Percentiles rank a stretch among this genome's conserved stretches.
These are phyloP conservation scores for Metarhizium brunneum DNA, from an alignment of 2,329 filamentous ascomycete species.

Conservation along the genomic window DNA sequence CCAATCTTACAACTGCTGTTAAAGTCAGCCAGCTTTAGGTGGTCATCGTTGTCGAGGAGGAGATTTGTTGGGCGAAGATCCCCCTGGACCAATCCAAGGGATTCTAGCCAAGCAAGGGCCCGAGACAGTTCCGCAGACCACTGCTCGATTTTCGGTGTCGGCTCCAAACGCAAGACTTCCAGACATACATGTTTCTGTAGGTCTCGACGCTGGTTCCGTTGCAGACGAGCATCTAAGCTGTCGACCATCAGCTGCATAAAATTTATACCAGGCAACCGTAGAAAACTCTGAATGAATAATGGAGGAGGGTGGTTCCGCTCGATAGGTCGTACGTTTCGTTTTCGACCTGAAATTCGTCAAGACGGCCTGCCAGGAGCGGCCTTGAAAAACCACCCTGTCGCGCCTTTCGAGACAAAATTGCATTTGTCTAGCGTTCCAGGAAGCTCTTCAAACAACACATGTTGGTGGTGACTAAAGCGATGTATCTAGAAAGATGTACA, in stretches of 20 bases:
- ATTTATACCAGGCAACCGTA: not conserved
- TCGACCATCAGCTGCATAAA: conserved; percentile 3
- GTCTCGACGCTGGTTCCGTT: not conserved
- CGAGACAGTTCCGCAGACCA: conserved; percentile 1
- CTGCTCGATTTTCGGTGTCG: conserved; percentile 2
- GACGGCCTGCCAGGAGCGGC: conserved; percentile 1
- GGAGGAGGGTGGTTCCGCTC: not conserved
- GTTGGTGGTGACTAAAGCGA: conserved; percentile 1
- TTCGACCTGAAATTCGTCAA: not conserved
- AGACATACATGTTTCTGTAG: not conserved
- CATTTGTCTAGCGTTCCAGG: not conserved
- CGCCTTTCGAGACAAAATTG: not conserved
- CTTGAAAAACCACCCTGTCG: conserved; percentile 1
- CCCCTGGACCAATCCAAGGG: conserved; percentile 1
- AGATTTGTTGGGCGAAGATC: conserved; percentile 1
- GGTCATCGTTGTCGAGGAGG: conserved; percentile 2
- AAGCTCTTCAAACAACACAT: not conserved
- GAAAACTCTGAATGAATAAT: conserved; percentile 1
- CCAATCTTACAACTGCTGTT: conserved; percentile 1
- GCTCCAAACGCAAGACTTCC: conserved; percentile 2
- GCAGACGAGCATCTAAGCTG: not conserved
- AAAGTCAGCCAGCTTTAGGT: conserved; percentile 2
- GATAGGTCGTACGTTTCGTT: conserved; percentile 2
- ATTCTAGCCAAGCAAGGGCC: conserved; percentile 1
- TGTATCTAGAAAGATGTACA: too few species aligned